Percentiles rank a stretch among this genome's conserved stretches.
phyloP scores from a whole-genome alignment of 805 yeast species.

The Scheffersomyces lignosus region DNA sequence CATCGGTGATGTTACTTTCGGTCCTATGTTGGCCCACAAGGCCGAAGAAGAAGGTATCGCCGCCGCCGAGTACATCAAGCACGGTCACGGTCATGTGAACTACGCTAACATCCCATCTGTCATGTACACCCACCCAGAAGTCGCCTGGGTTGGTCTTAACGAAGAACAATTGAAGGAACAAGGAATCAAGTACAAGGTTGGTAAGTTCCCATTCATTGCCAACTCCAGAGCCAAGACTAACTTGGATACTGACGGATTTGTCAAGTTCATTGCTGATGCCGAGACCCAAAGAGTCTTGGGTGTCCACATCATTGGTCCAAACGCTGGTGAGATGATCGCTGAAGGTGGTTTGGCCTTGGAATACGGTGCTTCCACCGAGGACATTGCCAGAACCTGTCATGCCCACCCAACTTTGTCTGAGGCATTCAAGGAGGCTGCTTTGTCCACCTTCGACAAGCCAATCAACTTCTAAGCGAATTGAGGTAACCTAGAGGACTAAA shows the following conservation, averaged over 20 bases:
- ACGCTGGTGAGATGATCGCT: slow-evolving; percentile 99
- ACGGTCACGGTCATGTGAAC: slow-evolving; percentile 97
- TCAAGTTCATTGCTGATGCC: slow-evolving; percentile 92
- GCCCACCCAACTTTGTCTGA: slow-evolving; percentile 98
- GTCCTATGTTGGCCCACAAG: slow-evolving; percentile 99
- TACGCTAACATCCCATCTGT: slow-evolving; percentile 97
- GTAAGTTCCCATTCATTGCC: slow-evolving; percentile 98
- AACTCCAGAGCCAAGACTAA: slow-evolving; percentile 99
- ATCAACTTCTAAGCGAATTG: slow-evolving; percentile 62
- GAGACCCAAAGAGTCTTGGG: slow-evolving; percentile 97
- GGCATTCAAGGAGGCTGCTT: slow-evolving; percentile 97
- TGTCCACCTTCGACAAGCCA: slow-evolving; percentile 89
- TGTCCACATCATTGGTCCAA: slow-evolving; percentile 95
- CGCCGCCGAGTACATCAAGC: slow-evolving; percentile 90
- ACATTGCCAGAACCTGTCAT: slow-evolving; percentile 94
- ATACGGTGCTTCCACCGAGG: slow-evolving; percentile 98
- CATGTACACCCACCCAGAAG: slow-evolving; percentile 99
- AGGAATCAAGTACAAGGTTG: slow-evolving; percentile 88
- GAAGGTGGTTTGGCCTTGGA: slow-evolving; percentile 97
- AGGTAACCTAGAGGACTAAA: no score
- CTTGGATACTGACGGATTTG: slow-evolving; percentile 95
- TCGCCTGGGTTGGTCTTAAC: slow-evolving; percentile 98
- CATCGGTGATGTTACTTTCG: slow-evolving; percentile 97
- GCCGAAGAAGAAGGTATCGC: slow-evolving; percentile 99
- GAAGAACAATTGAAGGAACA: slow-evolving; percentile 93